A percentile compares a stretch with the other conserved stretches of the same genome.
phyloP scores from a whole-genome alignment of 768 basidiomycete genomes.

The Collybia sordida region DNA sequence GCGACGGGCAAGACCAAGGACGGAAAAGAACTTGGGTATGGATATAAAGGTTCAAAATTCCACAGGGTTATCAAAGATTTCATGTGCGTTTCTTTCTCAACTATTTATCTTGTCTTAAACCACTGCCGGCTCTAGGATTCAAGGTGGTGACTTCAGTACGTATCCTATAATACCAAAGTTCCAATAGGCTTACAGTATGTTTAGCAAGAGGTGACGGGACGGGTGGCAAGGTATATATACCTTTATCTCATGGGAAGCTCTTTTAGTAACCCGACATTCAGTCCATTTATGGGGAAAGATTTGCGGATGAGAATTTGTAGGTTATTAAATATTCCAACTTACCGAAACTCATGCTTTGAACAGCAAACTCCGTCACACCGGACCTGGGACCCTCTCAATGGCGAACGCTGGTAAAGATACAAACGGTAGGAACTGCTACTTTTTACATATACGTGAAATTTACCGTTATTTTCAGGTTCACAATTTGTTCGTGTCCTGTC shows the following conservation, averaged over 20 bases:
- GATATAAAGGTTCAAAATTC: conserved; percentile 96
- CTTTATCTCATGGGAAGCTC: background rate
- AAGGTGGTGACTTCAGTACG: conserved; percentile 97
- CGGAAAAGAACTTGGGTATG: conserved; percentile 76
- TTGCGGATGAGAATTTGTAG: conserved; percentile 96
- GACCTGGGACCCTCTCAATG: conserved; percentile 88
- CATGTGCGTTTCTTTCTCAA: conserved; percentile 53
- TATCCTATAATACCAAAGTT: conserved; percentile 14
- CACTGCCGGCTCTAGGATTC: conserved; percentile 59
- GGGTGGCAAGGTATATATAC: conserved; percentile 71
- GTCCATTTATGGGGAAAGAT: conserved; percentile 90
- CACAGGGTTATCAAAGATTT: conserved; percentile 95
- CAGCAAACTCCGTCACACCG: conserved; percentile 95
- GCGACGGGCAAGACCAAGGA: conserved; percentile 81
- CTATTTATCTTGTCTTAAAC: conserved; percentile 1
- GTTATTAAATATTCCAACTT: conserved; percentile 17
- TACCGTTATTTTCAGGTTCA: conserved; percentile 50
- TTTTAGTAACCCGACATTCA: conserved; percentile 20
- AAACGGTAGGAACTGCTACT: conserved; percentile 60
- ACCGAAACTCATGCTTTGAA: conserved; percentile 3
- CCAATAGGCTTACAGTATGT: conserved; percentile 14
- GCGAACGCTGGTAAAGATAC: conserved; percentile 93
- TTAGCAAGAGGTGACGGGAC: conserved; percentile 84
- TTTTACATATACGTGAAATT: conserved; percentile 3
- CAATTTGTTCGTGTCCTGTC: conserved; percentile 72